Evolutionary conservation across 371 early-diverging fungal genomes (phyloP), one percentile per base, ranked within the genome.

Genomic region (Quaeritorhiza haematococci): DNA sequence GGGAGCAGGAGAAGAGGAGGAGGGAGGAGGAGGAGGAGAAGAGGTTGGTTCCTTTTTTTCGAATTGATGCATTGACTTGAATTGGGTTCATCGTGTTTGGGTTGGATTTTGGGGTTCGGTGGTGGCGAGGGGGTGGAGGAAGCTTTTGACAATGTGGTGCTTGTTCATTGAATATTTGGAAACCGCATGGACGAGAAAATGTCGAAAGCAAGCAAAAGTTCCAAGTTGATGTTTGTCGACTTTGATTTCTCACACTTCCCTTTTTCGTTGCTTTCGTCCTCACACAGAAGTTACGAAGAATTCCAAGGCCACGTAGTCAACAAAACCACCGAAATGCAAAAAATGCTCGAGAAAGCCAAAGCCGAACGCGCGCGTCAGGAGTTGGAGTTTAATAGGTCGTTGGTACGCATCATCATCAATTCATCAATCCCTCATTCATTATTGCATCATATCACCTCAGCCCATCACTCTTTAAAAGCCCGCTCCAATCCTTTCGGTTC

Each of bases 1-100:
- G 57, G 48, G 79, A 75, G 51, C 63, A 68, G 60, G 62, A 65
- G 48, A 42, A 29, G 41, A 48, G 49, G 49, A 24, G 42, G 60
- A 33, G 63, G 48, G 47, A 45, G 50, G 66, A 69, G 48, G 49
- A 42, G 13, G 67, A 67, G 52, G 71, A 73, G 52, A 61, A 72
- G 45, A 64, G 65, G 73, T 68, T 38, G 23, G 55, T 49, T 33
- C n/a, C 29, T 55, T 56, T 28, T 1, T 23, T 56, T 33, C 15
- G 21, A 33, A 1, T 26, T 32, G 21, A 48, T 30, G 49, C 8
- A 24, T 6, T 26, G 4, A 10, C 30, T 4, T 24, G 49, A 3
- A 15, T 28, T 49, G 5, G 32, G 32, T 49, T 29, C 8, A n/a
- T n/a, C n/a, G n/a, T n/a, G n/a, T n/a, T n/a, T n/a, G n/a, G n/a